These are phyloP conservation scores for Tulasnella sp. DNA, from an alignment of 768 basidiomycete species.

Conservation along the genomic window DNA sequence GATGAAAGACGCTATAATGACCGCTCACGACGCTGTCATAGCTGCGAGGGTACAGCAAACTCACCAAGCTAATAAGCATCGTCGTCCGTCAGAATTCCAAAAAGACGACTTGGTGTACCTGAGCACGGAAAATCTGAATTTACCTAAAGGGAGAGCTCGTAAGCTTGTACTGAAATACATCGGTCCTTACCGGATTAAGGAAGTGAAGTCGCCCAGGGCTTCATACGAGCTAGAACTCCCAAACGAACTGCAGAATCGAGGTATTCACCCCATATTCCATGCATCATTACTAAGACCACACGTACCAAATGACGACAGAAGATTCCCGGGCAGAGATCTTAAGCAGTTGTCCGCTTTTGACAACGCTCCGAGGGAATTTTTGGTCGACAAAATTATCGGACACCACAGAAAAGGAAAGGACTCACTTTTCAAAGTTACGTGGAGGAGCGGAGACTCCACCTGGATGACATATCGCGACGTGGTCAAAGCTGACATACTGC, in stretches of 20 bases:
- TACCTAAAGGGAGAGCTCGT: slow-evolving; percentile 30
- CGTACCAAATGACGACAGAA: slow-evolving; percentile 32
- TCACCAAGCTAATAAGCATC: slow-evolving; percentile 25
- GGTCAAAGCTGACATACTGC: slow-evolving; percentile 25
- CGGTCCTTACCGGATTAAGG: slow-evolving; percentile 30
- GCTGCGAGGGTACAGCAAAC: slow-evolving; percentile 28
- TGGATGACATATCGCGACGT: slow-evolving; percentile 32
- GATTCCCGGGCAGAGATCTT: slow-evolving; percentile 33
- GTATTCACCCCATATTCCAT: slow-evolving; percentile 35
- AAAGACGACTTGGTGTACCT: slow-evolving; percentile 33
- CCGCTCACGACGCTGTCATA: slow-evolving; percentile 30
- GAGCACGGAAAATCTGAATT: slow-evolving; percentile 33
- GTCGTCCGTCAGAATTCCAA: slow-evolving; percentile 24
- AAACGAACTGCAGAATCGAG: slow-evolving; percentile 23
- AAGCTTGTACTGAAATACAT: slow-evolving; percentile 39
- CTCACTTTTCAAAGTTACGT: slow-evolving; percentile 31
- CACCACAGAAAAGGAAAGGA: slow-evolving; percentile 28
- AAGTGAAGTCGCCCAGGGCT: slow-evolving; percentile 20
- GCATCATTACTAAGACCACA: slow-evolving; percentile 29
- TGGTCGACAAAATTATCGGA: slow-evolving; percentile 26
- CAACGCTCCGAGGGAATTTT: slow-evolving; percentile 27
- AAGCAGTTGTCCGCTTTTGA: slow-evolving; percentile 27
- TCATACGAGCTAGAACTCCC: slow-evolving; percentile 30
- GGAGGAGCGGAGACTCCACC: slow-evolving; percentile 32
- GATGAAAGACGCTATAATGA: slow-evolving; percentile 27